These are phyloP conservation scores for Acer yangbiense DNA, from an alignment of 345 rosid species.

Conservation along the genomic window DNA sequence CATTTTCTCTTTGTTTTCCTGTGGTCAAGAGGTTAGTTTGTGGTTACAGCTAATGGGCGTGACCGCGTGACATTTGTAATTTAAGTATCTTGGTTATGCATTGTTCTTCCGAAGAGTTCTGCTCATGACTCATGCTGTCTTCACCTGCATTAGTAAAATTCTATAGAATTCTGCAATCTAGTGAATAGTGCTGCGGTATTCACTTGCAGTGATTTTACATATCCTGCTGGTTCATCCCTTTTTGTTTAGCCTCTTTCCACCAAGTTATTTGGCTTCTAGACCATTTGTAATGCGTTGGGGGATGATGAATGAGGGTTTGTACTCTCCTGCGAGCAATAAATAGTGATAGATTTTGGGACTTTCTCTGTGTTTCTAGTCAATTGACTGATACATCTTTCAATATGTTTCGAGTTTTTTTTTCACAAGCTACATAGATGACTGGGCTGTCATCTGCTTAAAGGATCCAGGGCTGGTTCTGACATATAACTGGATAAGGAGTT, in stretches of 20 bases:
- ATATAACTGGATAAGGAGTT: constrained; percentile 3
- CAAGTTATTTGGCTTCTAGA: constrained; percentile 3
- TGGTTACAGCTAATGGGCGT: constrained; percentile 13
- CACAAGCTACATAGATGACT: constrained; percentile 4
- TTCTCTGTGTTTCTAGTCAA: constrained; percentile 2
- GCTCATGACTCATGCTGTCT: neutral
- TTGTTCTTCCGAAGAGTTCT: constrained; percentile 17
- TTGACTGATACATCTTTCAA: constrained; percentile 11
- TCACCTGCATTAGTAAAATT: neutral
- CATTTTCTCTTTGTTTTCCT: neutral
- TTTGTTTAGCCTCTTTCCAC: constrained; percentile 1
- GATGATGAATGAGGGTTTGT: neutral
- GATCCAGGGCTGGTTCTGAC: constrained; percentile 6
- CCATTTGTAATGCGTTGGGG: neutral
- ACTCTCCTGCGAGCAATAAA: neutral
- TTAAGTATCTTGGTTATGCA: neutral
- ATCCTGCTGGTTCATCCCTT: constrained; percentile 7
- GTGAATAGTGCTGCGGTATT: neutral
- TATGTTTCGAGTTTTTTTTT: neutral
- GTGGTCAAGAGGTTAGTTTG: constrained; percentile 17
- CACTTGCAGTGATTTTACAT: neutral
- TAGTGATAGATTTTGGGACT: constrained; percentile 13
- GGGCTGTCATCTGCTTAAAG: constrained; percentile 13
- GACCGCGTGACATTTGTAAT: constrained; percentile 4
- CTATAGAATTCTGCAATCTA: neutral